A percentile compares a stretch with the other conserved stretches of the same genome.
phyloP scores from a whole-genome alignment of 2,329 filamentous ascomycete genomes.

The Verticillium tricorpus region DNA sequence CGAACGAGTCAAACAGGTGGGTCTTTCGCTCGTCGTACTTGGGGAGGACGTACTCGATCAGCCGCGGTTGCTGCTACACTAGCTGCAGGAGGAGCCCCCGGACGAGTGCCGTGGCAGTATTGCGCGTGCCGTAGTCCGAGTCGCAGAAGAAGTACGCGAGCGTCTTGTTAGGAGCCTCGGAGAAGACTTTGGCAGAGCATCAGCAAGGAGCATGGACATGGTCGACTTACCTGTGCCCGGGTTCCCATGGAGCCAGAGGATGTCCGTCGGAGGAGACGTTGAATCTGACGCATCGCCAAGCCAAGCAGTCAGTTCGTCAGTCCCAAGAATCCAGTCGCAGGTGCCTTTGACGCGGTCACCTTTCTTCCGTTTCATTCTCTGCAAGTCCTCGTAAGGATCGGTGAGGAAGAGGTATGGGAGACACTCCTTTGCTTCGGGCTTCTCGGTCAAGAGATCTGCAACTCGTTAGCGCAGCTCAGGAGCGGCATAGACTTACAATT shows the following conservation, averaged over 20 bases:
- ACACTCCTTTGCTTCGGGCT: too few relatives aligned
- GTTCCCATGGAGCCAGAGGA: slow-evolving; percentile 9
- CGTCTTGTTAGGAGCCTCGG: slow-evolving; percentile 5
- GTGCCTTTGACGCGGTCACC: slow-evolving; percentile 11
- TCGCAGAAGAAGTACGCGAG: slow-evolving; percentile 20
- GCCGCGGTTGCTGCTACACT: slow-evolving; percentile 13
- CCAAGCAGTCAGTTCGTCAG: slow-evolving; percentile 13
- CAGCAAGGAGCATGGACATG: slow-evolving; percentile 17
- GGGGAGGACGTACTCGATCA: slow-evolving; percentile 13
- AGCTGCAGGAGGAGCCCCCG: slow-evolving; percentile 18
- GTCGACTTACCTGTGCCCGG: slow-evolving; percentile 13
- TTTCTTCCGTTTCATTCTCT: slow-evolving; percentile 17
- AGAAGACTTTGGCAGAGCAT: slow-evolving; percentile 12
- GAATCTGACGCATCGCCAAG: slow-evolving; percentile 3
- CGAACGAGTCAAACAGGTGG: slow-evolving; percentile 15
- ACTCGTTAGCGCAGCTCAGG: too few relatives aligned
- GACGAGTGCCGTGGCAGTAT: slow-evolving; percentile 16
- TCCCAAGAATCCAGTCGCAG: slow-evolving; percentile 16
- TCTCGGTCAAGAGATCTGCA: too few relatives aligned
- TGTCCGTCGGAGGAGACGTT: neutral
- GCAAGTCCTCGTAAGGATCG: slow-evolving; percentile 9
- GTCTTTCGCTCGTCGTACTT: slow-evolving; percentile 13
- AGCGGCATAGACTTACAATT: too few relatives aligned
- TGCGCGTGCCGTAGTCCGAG: slow-evolving; percentile 15
- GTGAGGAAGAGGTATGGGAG: too few relatives aligned